phyloP scores from a whole-genome alignment of 805 yeast genomes.

The Yarrowia osloensis region DNA sequence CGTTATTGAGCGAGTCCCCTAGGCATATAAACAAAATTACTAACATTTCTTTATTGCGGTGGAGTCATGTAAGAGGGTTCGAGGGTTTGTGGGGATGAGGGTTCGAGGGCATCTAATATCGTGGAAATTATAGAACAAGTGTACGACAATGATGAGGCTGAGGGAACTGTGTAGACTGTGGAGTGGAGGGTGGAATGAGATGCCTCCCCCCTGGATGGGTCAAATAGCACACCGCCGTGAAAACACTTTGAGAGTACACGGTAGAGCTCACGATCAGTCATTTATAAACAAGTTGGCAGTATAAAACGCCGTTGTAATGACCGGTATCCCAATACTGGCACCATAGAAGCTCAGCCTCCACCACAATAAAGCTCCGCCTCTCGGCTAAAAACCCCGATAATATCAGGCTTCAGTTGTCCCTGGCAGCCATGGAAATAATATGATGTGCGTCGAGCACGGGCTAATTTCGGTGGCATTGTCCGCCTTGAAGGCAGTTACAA shows the following conservation, averaged over 20 bases:
- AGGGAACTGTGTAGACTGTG: not conserved
- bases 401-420: not conserved
- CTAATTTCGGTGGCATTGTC: not conserved
- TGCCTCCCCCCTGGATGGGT: too few species aligned
- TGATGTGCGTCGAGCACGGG: not conserved
- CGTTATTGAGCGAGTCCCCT: constrained; percentile 10
- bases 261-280: too few species aligned
- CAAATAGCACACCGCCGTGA: too few species aligned
- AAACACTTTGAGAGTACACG: too few species aligned
- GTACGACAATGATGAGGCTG: not conserved
- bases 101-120: not conserved
- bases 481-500: not conserved
- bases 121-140: not conserved
- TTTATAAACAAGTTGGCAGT: too few species aligned
- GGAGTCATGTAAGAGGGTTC: not conserved
- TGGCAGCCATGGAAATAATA: not conserved
- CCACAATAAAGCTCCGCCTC: not conserved
- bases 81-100: not conserved
- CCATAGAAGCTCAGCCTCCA: too few species aligned
- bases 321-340: too few species aligned
- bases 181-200: too few species aligned
- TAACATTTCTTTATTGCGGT: not conserved
- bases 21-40: constrained; percentile 12
- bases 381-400: not conserved
- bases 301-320: too few species aligned